Evolutionary conservation across 345 rosid species (phyloP).

Genomic region (Schrenkiella parvula): DNA sequence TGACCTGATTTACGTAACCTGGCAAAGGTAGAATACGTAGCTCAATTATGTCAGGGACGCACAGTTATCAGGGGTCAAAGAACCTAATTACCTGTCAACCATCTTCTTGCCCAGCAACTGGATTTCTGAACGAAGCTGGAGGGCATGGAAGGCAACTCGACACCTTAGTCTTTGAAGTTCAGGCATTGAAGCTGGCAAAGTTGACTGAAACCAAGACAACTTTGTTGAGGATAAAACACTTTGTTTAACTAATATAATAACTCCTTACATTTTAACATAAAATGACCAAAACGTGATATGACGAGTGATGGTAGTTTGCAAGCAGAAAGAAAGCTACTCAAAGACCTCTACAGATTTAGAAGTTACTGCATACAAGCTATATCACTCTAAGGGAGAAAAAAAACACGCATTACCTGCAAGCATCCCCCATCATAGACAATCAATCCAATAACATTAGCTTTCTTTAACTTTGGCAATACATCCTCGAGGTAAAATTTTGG

Average conservation of each 20-base stretch:
- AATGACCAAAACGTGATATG: neutral
- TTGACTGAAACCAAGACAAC: slow-evolving; percentile 50
- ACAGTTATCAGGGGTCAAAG: neutral
- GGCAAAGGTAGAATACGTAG: slow-evolving; percentile 12
- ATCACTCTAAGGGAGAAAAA: neutral
- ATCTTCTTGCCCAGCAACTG: slow-evolving; percentile 70
- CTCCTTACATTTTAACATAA: neutral
- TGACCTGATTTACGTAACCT: slow-evolving; percentile 80
- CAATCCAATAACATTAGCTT: slow-evolving; percentile 69
- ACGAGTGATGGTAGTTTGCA: slow-evolving; percentile 2
- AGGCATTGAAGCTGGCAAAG: slow-evolving; percentile 72
- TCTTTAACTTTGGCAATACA: slow-evolving; percentile 70
- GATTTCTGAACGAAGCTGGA: slow-evolving; percentile 84
- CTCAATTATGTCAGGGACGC: slow-evolving; percentile 12
- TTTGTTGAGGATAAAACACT: neutral
- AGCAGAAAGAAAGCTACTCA: slow-evolving; percentile 9
- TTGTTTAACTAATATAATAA: neutral
- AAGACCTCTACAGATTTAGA: neutral
- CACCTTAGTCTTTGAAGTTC: slow-evolving; percentile 97
- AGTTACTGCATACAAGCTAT: neutral
- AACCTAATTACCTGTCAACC: slow-evolving; percentile 72
- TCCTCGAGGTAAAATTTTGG: slow-evolving; percentile 70
- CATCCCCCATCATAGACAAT: slow-evolving; percentile 84
- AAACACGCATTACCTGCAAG: slow-evolving; percentile 55
- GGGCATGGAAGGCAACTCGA: slow-evolving; percentile 95